Conservation (phyloP, 257 asterid genomes). For the Solanum corneliomulleri region DNA sequence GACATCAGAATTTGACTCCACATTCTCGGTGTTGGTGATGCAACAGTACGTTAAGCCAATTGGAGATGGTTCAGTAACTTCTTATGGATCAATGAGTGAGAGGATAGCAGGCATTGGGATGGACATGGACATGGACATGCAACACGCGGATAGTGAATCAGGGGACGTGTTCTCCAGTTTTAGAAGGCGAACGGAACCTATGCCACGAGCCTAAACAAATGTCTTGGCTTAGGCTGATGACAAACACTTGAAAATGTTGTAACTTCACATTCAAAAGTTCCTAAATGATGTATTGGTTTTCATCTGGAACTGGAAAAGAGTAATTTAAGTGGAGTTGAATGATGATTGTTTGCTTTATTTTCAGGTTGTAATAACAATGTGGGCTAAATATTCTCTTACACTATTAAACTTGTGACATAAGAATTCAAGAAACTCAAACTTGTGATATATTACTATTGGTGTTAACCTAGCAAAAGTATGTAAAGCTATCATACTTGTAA, state of each 20-base stretch:
- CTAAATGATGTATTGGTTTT: background rate
- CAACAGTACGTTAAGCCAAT: constrained; percentile 43
- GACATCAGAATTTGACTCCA: constrained; percentile 64
- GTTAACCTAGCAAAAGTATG: background rate
- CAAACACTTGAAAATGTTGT: background rate
- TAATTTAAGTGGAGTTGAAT: background rate
- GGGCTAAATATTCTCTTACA: background rate
- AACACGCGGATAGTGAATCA: constrained; percentile 25
- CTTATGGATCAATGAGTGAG: constrained; percentile 18
- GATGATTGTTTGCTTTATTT: background rate
- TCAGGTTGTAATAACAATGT: background rate
- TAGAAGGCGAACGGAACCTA: constrained; percentile 16
- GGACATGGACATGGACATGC: constrained; percentile 19
- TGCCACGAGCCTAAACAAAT: background rate
- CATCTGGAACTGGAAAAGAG: background rate
- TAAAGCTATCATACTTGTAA: background rate
- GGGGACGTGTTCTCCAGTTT: constrained; percentile 38
- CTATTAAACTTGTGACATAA: background rate
- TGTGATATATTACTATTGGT: background rate
- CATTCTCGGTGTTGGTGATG: constrained; percentile 61
- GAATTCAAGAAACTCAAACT: background rate
- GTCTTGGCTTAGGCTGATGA: background rate
- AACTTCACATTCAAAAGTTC: background rate
- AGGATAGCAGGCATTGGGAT: constrained; percentile 13
- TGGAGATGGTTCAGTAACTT: constrained; percentile 22